Base-by-base conservation (phyloP, 768 basidiomycete species). In the Peribolospora baueri region DNA sequence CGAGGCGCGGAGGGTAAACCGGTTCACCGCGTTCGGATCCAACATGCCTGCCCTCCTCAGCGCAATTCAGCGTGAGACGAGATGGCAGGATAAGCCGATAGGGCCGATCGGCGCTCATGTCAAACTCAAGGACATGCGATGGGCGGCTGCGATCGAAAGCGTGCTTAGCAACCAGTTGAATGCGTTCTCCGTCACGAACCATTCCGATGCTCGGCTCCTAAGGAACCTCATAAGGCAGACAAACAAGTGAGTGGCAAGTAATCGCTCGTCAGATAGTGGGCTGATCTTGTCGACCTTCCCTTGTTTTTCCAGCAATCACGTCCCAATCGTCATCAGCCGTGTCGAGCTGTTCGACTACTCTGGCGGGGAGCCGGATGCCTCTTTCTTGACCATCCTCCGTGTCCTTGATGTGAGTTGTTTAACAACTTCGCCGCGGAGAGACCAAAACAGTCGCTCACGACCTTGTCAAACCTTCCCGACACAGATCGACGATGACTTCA, bases 31-130 rank as follows among this genome's bases (percentile, higher is more conserved):
- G 2, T 72, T 61, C 54, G 70, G 69, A 1, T 14, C 51, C 1
- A 57, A 57, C 41, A 41, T 68, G 2, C 54, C 63, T 13, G 48
- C 54, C 2, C 57, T 69, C 43, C 7, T 66, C 36, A 37, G 55
- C 4, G 66, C 64, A 14, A 68, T 72, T 38, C 39, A 63, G 2
- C 9, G n/a, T 7, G 61, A 54, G 49, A 58, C 4, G 13, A 63
- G 66, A 61, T 59, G 58, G 52, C 57, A 59, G 14, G 55, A 59
- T 9, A 61, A 56, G 50, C 69, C 69, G 2, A 55, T 71, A 38
- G 68, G 70, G 0, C 91, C 91, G 0, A 69, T 95, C 37, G 91
- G 91, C 0, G 58, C 74, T 51, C 74, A 76, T 64, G 80, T 95
- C 62, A 81, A 78, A 61, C 75, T 85, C 43, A 75, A 72, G 61